A percentile compares a stretch with the other conserved stretches of the same genome.
phyloP scores from a whole-genome alignment of 2,329 filamentous ascomycete genomes.

The Penicillium sp. region DNA sequence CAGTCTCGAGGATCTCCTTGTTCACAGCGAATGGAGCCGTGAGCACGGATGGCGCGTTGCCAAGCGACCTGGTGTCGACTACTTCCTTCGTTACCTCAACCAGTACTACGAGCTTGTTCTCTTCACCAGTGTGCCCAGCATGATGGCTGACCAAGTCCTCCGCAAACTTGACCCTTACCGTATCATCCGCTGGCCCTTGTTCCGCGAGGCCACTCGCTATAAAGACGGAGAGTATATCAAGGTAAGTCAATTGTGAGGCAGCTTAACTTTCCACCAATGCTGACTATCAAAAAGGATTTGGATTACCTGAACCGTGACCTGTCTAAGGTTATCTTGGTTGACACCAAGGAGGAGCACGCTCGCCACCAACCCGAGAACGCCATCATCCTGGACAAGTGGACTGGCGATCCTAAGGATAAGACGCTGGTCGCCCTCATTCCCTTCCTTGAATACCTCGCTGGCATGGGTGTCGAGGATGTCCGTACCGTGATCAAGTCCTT shows the following conservation, averaged over 20 bases:
- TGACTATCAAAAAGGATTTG: slow-evolving; percentile 66
- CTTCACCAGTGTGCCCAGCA: slow-evolving; percentile 85
- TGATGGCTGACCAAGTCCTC: slow-evolving; percentile 81
- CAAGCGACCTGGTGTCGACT: slow-evolving; percentile 93
- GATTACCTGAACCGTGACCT: slow-evolving; percentile 95
- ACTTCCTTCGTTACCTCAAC: slow-evolving; percentile 93
- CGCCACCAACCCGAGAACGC: slow-evolving; percentile 95
- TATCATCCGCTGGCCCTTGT: slow-evolving; percentile 93
- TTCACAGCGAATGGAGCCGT: slow-evolving; percentile 92
- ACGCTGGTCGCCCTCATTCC: slow-evolving; percentile 87
- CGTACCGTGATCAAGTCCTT: slow-evolving; percentile 85
- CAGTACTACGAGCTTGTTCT: slow-evolving; percentile 98
- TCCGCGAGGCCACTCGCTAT: slow-evolving; percentile 95
- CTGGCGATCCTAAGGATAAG: slow-evolving; percentile 76
- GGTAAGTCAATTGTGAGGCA: slow-evolving; percentile 50
- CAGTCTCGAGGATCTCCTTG: slow-evolving; percentile 87
- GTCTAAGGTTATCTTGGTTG: slow-evolving; percentile 91
- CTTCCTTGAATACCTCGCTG: slow-evolving; percentile 95
- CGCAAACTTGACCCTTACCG: slow-evolving; percentile 93
- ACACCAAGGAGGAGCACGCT: slow-evolving; percentile 80
- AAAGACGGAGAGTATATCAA: slow-evolving; percentile 96
- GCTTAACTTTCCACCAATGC: slow-evolving; percentile 18
- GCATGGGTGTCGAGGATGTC: slow-evolving; percentile 87
- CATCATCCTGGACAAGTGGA: slow-evolving; percentile 89
- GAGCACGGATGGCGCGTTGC: slow-evolving; percentile 95